Evolutionary conservation across 192 early-diverging fungal genomes (phyloP).

Genomic region (Podochytrium sp.): DNA sequence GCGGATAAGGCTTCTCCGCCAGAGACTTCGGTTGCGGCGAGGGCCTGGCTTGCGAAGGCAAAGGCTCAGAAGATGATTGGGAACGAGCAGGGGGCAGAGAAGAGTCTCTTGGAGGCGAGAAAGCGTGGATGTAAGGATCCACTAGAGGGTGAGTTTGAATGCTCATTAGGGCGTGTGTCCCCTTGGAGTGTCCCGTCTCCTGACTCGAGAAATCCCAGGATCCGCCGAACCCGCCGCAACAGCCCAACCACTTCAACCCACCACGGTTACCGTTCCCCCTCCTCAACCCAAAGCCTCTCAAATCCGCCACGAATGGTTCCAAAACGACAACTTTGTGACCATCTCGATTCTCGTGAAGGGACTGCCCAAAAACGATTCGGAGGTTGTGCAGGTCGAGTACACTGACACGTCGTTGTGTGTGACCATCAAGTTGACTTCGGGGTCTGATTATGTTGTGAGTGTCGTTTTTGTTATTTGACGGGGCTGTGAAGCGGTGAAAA

Average conservation of each 20-base stretch:
- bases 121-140: slow-evolving; percentile 36
- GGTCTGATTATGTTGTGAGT: slow-evolving; percentile 75
- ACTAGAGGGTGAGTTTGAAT: too few relatives aligned
- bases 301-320: slow-evolving; percentile 95
- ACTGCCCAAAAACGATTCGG: slow-evolving; percentile 65
- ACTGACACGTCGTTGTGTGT: slow-evolving; percentile 68
- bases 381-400: slow-evolving; percentile 59
- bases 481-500: too few relatives aligned
- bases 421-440: slow-evolving; percentile 77
- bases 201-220: slow-evolving; percentile 60
- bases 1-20: neutral
- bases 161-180: too few relatives aligned
- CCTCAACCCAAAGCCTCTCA: neutral
- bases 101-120: slow-evolving; percentile 49
- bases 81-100: slow-evolving; percentile 55
- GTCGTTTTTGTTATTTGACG: neutral
- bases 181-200: slow-evolving; percentile 40
- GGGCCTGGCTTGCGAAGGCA: slow-evolving; percentile 2
- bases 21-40: neutral
- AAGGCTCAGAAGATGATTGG: slow-evolving; percentile 33
- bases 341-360: slow-evolving; percentile 92
- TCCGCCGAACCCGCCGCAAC: too few relatives aligned
- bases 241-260: too few relatives aligned
- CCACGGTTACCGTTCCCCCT: slow-evolving; percentile 11
- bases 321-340: slow-evolving; percentile 88